Conservation (phyloP, 805 yeast genomes). For the Teunomyces atbi region DNA sequence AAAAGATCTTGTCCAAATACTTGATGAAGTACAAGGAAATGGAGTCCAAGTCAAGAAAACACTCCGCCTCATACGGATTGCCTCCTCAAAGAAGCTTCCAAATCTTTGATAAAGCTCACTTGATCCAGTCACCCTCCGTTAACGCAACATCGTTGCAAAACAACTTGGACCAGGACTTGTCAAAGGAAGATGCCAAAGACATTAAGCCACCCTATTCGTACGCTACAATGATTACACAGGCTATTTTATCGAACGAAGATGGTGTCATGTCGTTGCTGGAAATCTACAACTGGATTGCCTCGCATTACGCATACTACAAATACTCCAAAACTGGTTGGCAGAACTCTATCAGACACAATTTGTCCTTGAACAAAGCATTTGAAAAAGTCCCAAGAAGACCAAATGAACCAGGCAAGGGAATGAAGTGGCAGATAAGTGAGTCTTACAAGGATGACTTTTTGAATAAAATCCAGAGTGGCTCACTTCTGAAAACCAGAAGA, state of each 20-base stretch:
- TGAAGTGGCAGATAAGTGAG: slow-evolving; percentile 97
- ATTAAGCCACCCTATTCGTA: slow-evolving; percentile 96
- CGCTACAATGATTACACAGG: slow-evolving; percentile 98
- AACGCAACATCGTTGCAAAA: slow-evolving; percentile 44
- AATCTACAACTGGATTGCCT: slow-evolving; percentile 86
- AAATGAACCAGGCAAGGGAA: slow-evolving; percentile 97
- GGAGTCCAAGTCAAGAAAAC: slow-evolving; percentile 19
- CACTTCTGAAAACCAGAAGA: slow-evolving; percentile 68
- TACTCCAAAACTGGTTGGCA: slow-evolving; percentile 97
- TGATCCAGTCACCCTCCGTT: slow-evolving; percentile 37
- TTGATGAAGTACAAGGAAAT: slow-evolving; percentile 30
- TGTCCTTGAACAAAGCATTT: slow-evolving; percentile 93
- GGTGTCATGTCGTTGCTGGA: slow-evolving; percentile 88
- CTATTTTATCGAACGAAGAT: slow-evolving; percentile 82
- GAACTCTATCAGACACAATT: slow-evolving; percentile 92
- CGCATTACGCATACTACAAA: slow-evolving; percentile 88
- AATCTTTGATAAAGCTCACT: slow-evolving; percentile 47
- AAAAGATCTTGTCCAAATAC: slow-evolving; percentile 41
- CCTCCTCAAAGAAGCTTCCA: slow-evolving; percentile 44
- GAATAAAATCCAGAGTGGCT: slow-evolving; percentile 74
- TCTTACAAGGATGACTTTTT: slow-evolving; percentile 80
- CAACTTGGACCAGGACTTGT: slow-evolving; percentile 60
- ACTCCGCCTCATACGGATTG: slow-evolving; percentile 1
- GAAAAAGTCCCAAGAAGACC: slow-evolving; percentile 95
- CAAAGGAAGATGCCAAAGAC: slow-evolving; percentile 88